Percentiles rank a stretch among this genome's conserved stretches.
These are phyloP conservation scores for Umbilicaria muhlenbergii DNA, from an alignment of 495 filamentous ascomycete species.

Conservation along the genomic window DNA sequence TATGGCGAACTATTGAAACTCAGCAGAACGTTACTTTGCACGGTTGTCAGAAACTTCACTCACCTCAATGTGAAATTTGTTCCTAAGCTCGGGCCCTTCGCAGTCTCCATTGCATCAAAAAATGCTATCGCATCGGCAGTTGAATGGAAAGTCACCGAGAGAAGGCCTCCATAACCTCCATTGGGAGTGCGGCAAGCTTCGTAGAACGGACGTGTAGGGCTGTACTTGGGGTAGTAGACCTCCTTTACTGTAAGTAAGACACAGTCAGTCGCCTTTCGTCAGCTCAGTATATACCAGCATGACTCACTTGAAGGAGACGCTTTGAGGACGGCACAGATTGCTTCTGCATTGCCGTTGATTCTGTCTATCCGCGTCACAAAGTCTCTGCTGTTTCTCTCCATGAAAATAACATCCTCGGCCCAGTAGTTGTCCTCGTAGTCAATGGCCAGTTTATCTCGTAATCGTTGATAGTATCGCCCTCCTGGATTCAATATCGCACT, in stretches of 20 bases:
- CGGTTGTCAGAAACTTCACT: conserved; percentile 1
- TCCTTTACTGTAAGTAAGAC: conserved; percentile 51
- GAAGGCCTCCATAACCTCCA: conserved; percentile 81
- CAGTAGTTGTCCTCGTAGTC: conserved; percentile 85
- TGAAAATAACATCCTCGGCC: conserved; percentile 83
- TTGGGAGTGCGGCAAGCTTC: conserved; percentile 57
- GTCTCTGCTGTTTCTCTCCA: conserved; percentile 92
- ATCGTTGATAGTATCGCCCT: conserved; percentile 44
- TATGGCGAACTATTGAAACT: conserved; percentile 52
- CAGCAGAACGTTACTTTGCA: conserved; percentile 3
- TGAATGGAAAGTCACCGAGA: conserved; percentile 65
- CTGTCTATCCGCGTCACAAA: conserved; percentile 70
- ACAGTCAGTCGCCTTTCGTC: neutral
- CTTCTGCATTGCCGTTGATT: conserved; percentile 76
- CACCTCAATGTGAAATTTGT: conserved; percentile 87
- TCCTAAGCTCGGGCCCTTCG: conserved; percentile 87
- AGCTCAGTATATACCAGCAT: neutral
- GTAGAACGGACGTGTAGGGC: conserved; percentile 50
- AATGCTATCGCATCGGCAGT: conserved; percentile 61
- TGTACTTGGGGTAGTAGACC: conserved; percentile 77
- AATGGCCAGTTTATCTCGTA: conserved; percentile 44
- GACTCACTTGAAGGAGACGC: conserved; percentile 33
- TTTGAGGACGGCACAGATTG: conserved; percentile 55
- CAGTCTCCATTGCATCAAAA: conserved; percentile 72
- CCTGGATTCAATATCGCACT: conserved; percentile 75